These are phyloP conservation scores for Talaromyces piceae DNA, from an alignment of 2,329 filamentous ascomycete species.

Conservation along the genomic window DNA sequence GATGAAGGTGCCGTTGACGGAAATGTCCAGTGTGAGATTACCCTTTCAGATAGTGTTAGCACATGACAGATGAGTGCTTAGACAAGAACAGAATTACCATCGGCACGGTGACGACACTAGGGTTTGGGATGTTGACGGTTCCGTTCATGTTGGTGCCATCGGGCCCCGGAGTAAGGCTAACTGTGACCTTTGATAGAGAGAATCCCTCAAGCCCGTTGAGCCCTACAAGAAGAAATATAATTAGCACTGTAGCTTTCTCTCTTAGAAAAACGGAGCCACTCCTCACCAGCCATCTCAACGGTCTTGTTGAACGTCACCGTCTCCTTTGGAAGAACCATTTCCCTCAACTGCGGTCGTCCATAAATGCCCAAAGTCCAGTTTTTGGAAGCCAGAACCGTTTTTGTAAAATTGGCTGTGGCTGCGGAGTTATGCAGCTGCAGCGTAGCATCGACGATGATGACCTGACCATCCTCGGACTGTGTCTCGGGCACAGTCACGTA, in stretches of 20 bases:
- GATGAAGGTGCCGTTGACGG: constrained; percentile 40
- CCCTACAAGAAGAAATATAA: constrained; percentile 36
- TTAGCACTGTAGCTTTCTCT: neutral
- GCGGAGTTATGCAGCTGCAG: constrained; percentile 37
- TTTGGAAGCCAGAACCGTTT: constrained; percentile 42
- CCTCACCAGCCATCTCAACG: constrained; percentile 52
- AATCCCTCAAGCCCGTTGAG: constrained; percentile 51
- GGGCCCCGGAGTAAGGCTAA: constrained; percentile 31
- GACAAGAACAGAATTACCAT: constrained; percentile 31
- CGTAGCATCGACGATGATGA: constrained; percentile 37
- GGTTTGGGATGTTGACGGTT: constrained; percentile 52
- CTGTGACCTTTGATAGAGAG: constrained; percentile 41
- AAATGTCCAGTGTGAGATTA: constrained; percentile 50
- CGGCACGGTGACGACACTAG: constrained; percentile 48
- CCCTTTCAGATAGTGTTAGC: constrained; percentile 27
- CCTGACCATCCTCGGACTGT: constrained; percentile 36
- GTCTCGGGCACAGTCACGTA: constrained; percentile 40
- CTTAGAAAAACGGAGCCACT: constrained; percentile 7
- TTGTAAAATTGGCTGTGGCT: constrained; percentile 45
- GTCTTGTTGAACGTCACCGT: constrained; percentile 50
- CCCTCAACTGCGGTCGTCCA: constrained; percentile 47
- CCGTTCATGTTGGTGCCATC: constrained; percentile 50
- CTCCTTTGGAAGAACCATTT: constrained; percentile 43
- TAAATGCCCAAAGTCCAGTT: constrained; percentile 43
- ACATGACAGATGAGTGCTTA: neutral